These are phyloP conservation scores for Acacia acuminata DNA, from an alignment of 306 rosid genomes.

Conservation along the genomic window DNA sequence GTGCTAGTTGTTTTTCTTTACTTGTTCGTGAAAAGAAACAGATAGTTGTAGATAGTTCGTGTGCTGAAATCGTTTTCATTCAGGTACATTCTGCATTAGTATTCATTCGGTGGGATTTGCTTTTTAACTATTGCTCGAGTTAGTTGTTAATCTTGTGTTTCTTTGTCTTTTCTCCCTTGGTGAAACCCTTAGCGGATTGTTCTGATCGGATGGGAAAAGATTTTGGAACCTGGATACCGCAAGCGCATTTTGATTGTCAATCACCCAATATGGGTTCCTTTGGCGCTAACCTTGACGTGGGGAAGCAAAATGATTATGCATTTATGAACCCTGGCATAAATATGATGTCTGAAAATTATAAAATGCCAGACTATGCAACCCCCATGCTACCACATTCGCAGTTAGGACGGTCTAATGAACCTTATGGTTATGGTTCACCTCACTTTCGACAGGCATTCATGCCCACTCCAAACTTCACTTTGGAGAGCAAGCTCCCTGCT, in stretches of 20 bases:
- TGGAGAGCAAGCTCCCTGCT: conserved; percentile 36
- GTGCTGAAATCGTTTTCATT: conserved; percentile 48
- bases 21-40: conserved; percentile 53
- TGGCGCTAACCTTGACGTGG: conserved; percentile 42
- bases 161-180: neutral
- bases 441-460: conserved; percentile 52
- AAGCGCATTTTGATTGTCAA: conserved; percentile 53
- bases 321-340: conserved; percentile 40
- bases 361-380: conserved; percentile 40
- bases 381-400: conserved; percentile 47
- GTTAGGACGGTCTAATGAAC: conserved; percentile 54
- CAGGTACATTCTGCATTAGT: conserved; percentile 54
- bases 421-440: conserved; percentile 66
- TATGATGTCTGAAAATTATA: conserved; percentile 41
- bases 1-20: conserved; percentile 65
- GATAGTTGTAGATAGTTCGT: conserved; percentile 52
- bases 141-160: conserved; percentile 2
- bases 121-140: neutral
- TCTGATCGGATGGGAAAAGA: conserved; percentile 80
- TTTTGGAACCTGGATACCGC: conserved; percentile 54
- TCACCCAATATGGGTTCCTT: conserved; percentile 51
- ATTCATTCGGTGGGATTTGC: neutral
- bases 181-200: conserved; percentile 52
- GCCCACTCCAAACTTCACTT: conserved; percentile 41
- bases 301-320: conserved; percentile 55